Evolutionary conservation across 257 asterid species (phyloP).

Genomic region (Solanum microdontum): DNA sequence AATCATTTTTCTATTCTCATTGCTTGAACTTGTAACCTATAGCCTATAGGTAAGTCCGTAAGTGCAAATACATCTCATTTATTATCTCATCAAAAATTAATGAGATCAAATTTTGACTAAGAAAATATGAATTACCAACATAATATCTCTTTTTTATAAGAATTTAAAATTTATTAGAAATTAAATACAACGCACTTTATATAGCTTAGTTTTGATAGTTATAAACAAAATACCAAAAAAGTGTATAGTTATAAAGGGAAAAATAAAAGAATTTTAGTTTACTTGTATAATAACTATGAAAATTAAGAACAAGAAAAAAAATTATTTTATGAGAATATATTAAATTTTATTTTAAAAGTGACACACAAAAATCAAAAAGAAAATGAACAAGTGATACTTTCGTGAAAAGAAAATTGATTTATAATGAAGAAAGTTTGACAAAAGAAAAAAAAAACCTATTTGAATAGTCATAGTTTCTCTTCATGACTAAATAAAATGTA

Average conservation of each 20-base stretch:
- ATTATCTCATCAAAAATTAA: too few relatives aligned
- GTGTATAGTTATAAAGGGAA: too few relatives aligned
- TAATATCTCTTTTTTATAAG: too few relatives aligned
- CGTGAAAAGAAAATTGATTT: not conserved
- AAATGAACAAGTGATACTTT: not conserved
- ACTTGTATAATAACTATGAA: not conserved
- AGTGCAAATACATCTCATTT: not conserved
- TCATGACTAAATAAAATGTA: not conserved
- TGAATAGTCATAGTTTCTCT: too few relatives aligned
- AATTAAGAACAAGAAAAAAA: not conserved
- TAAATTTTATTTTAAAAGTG: not conserved
- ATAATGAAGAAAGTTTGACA: too few relatives aligned
- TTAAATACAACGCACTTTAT: rapidly evolving
- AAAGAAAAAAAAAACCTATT: too few relatives aligned
- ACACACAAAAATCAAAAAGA: not conserved
- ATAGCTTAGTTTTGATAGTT: too few relatives aligned
- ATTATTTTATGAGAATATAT: not conserved
- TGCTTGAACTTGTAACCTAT: not conserved
- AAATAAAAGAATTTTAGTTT: too few relatives aligned
- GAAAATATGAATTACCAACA: not conserved
- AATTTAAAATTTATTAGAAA: too few relatives aligned
- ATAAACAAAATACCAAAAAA: too few relatives aligned
- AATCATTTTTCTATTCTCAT: not conserved
- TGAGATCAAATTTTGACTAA: not conserved
- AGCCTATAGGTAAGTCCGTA: not conserved